phyloP scores from a whole-genome alignment of 805 yeast species.

The Cyberlindnera suaveolens region DNA sequence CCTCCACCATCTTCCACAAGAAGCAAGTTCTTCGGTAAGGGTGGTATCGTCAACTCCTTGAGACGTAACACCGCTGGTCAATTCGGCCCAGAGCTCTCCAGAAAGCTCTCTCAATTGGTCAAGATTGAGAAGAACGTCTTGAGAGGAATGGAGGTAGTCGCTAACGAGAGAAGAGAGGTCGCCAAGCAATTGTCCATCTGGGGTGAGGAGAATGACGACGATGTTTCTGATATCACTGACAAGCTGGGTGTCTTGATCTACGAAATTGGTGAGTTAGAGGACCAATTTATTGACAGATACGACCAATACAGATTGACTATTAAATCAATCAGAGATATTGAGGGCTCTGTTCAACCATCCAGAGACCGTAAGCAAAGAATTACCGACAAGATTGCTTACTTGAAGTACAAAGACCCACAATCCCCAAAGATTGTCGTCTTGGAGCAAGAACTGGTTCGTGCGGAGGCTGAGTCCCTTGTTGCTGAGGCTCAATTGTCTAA shows the following conservation, averaged over 20 bases:
- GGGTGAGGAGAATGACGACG: slow-evolving; percentile 87
- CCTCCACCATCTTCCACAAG: slow-evolving; percentile 94
- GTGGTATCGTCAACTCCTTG: slow-evolving; percentile 48
- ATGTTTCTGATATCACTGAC: slow-evolving; percentile 80
- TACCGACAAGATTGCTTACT: slow-evolving; percentile 77
- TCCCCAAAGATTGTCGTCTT: slow-evolving; percentile 71
- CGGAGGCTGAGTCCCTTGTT: slow-evolving; percentile 86
- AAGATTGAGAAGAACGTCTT: slow-evolving; percentile 79
- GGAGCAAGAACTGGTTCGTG: slow-evolving; percentile 87
- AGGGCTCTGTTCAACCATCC: slow-evolving; percentile 82
- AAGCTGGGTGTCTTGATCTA: slow-evolving; percentile 77
- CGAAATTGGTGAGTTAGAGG: slow-evolving; percentile 83
- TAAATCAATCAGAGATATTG: slow-evolving; percentile 77
- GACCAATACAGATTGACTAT: slow-evolving; percentile 82
- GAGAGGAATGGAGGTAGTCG: slow-evolving; percentile 71
- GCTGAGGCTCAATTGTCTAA: slow-evolving; percentile 90
- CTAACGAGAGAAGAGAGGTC: slow-evolving; percentile 73
- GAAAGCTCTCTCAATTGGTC: slow-evolving; percentile 66
- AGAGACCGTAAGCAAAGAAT: slow-evolving; percentile 82
- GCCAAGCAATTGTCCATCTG: slow-evolving; percentile 78
- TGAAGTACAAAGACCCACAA: slow-evolving; percentile 81
- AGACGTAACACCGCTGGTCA: slow-evolving; percentile 73
- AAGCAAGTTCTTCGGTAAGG: slow-evolving; percentile 85
- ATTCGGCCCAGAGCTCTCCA: slow-evolving; percentile 74
- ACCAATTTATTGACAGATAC: slow-evolving; percentile 78